Percentiles rank a stretch among this genome's conserved stretches.
Conservation (phyloP, 352 stramenopile genomes). For the Phytophthora idaei region DNA sequence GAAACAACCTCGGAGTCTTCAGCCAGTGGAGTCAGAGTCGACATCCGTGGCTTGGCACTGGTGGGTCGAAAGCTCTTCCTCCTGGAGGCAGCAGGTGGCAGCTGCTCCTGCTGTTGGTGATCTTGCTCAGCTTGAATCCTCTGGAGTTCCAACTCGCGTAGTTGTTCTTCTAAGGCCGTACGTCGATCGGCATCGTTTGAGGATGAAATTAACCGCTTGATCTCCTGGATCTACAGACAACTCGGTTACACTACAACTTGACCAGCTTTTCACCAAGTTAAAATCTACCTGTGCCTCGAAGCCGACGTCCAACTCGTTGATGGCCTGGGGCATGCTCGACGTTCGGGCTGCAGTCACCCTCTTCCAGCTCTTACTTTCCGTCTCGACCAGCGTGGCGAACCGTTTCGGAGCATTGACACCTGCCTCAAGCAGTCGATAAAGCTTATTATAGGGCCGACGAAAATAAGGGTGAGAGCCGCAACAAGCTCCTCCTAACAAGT, state of each 20-base stretch:
- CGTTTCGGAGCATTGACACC: slow-evolving; percentile 19
- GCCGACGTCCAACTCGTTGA: slow-evolving; percentile 74
- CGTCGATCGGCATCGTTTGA: slow-evolving; percentile 67
- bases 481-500: too few species aligned
- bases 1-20: slow-evolving; percentile 70
- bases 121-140: slow-evolving; percentile 54
- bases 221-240: slow-evolving; percentile 69
- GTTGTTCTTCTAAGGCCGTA: slow-evolving; percentile 66
- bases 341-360: slow-evolving; percentile 1
- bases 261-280: background rate
- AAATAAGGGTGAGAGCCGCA: background rate
- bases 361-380: slow-evolving; percentile 3
- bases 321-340: slow-evolving; percentile 52
- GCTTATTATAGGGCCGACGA: slow-evolving; percentile 15
- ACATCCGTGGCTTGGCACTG: slow-evolving; percentile 67
- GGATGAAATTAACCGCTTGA: slow-evolving; percentile 74
- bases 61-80: slow-evolving; percentile 76
- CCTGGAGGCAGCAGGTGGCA: slow-evolving; percentile 12
- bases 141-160: slow-evolving; percentile 66
- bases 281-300: slow-evolving; percentile 67
- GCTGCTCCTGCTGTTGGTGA: slow-evolving; percentile 17
- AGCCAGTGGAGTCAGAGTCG: slow-evolving; percentile 53
- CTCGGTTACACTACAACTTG: slow-evolving; percentile 9
- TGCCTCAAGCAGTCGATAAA: background rate
- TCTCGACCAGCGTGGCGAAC: slow-evolving; percentile 12